phyloP scores from a whole-genome alignment of 768 basidiomycete genomes.

The Galerina marginata region DNA sequence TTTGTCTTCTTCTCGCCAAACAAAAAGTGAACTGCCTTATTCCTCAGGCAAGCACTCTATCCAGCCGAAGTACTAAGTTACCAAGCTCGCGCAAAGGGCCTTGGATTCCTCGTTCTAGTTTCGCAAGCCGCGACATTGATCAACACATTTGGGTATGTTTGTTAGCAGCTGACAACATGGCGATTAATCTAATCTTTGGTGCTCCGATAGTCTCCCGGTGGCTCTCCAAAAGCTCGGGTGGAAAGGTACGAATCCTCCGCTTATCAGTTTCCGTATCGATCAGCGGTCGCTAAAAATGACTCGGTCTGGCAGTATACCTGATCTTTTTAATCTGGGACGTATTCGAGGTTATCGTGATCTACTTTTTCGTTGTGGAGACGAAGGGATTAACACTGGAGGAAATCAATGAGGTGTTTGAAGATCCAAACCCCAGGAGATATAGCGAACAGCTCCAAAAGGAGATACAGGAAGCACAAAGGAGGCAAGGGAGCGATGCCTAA shows the following conservation, averaged over 20 bases:
- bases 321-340: constrained; percentile 56
- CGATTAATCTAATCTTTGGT: background rate
- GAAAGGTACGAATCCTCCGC: constrained; percentile 43
- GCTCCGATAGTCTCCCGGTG: constrained; percentile 44
- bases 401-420: constrained; percentile 51
- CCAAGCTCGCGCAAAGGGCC: constrained; percentile 56
- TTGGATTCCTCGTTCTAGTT: constrained; percentile 53
- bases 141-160: constrained; percentile 53
- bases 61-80: constrained; percentile 58
- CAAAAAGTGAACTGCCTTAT: background rate
- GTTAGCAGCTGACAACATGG: background rate
- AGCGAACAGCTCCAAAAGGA: constrained; percentile 31
- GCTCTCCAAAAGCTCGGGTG: constrained; percentile 49
- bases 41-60: constrained; percentile 53
- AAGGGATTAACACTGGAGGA: constrained; percentile 56
- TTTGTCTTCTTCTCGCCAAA: no score
- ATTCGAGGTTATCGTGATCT: constrained; percentile 52
- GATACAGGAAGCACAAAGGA: constrained; percentile 20
- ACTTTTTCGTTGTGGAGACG: constrained; percentile 56
- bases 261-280: background rate
- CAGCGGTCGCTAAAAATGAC: constrained; percentile 8
- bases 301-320: constrained; percentile 44
- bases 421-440: constrained; percentile 47
- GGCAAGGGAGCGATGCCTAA: constrained; percentile 6
- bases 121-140: constrained; percentile 49